These are phyloP conservation scores for Citrus cavaleriei DNA, from an alignment of 345 rosid genomes.

Conservation along the genomic window DNA sequence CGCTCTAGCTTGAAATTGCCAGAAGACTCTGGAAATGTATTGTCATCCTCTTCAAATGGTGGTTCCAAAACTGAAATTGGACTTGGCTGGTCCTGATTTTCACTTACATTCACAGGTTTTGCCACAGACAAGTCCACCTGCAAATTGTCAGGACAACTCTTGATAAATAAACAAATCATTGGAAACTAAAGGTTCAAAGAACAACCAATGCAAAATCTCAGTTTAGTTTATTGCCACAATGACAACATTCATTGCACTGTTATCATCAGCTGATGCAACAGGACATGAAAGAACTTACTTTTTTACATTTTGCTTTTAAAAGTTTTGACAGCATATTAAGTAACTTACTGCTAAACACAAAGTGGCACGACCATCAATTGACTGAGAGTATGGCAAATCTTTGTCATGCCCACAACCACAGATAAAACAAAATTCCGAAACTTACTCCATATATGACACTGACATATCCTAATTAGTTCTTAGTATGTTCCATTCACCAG, in stretches of 20 bases:
- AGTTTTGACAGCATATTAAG: neutral
- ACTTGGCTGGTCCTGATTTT: constrained; percentile 93
- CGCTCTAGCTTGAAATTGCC: constrained; percentile 32
- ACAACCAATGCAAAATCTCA: neutral
- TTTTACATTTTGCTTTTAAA: too few species aligned
- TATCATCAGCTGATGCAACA: neutral
- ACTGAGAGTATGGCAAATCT: neutral
- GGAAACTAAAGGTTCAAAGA: neutral
- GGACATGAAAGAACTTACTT: neutral
- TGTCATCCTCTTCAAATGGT: constrained; percentile 67
- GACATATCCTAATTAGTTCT: neutral
- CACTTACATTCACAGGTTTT: constrained; percentile 40
- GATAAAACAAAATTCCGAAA: neutral
- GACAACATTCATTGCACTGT: neutral
- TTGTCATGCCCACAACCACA: constrained; percentile 3
- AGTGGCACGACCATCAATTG: neutral
- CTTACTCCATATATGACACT: neutral
- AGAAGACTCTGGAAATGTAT: constrained; percentile 33
- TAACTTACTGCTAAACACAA: neutral
- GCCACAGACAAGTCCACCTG: constrained; percentile 52
- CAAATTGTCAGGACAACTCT: constrained; percentile 18
- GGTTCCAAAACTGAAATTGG: constrained; percentile 84
- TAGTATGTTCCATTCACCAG: neutral
- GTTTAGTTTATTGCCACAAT: neutral
- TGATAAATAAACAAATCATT: constrained; percentile 11